Evolutionary conservation across 106 monocot species (phyloP).

Genomic region (Dioscorea zingiberensis): DNA sequence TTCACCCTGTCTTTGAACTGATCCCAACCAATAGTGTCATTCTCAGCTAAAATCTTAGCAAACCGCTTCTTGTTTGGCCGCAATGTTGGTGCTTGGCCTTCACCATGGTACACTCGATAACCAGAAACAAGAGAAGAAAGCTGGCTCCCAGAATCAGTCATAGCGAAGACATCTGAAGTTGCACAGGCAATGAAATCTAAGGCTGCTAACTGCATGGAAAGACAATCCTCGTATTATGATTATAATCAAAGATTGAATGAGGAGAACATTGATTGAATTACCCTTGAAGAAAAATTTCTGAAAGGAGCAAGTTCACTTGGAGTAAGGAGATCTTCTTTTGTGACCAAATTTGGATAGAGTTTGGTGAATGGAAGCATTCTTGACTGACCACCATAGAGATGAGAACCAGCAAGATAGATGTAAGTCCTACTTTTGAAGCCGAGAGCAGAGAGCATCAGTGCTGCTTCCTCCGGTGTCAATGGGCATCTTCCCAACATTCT

Average conservation of each 20-base stretch:
- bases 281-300: conserved; percentile 61
- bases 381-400: conserved; percentile 54
- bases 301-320: conserved; percentile 54
- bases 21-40: conserved; percentile 46
- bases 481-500: conserved; percentile 65
- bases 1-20: conserved; percentile 50
- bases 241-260: neutral
- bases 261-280: neutral
- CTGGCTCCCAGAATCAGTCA: conserved; percentile 94
- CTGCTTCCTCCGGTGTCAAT: conserved; percentile 71
- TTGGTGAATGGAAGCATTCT: conserved; percentile 44
- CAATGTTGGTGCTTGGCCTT: conserved; percentile 58
- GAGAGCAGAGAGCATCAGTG: conserved; percentile 56
- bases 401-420: conserved; percentile 69
- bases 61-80: conserved; percentile 65
- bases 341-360: conserved; percentile 59
- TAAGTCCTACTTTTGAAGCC: conserved; percentile 45
- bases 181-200: conserved; percentile 88
- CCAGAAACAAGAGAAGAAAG: conserved; percentile 78
- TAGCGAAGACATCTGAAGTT: conserved; percentile 73
- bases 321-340: conserved; percentile 63
- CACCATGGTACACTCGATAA: conserved; percentile 64
- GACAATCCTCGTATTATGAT: neutral
- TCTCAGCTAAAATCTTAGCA: conserved; percentile 43
- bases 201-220: conserved; percentile 61